Evolutionary conservation across 345 rosid species (phyloP), one percentile per base, ranked within the genome.

Genomic region (Euphorbia lathyris): DNA sequence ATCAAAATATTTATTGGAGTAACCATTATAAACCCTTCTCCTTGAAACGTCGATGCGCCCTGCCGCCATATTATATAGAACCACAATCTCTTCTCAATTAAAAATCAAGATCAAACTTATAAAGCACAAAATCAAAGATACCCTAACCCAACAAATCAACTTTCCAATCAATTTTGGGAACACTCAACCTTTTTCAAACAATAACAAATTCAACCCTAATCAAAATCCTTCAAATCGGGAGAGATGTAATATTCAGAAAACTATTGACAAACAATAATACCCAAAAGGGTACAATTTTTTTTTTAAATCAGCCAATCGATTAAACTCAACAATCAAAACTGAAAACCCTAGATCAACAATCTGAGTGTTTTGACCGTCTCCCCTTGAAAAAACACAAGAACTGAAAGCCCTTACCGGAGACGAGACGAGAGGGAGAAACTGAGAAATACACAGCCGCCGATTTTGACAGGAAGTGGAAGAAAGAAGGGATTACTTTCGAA

Each of bases 31-130:
- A 75, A 67, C 84, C 67, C 81, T 73, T 67, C 86, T 83, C 74
- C 84, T 83, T 19, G 82, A 83, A 38, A 88, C 86, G 66, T 72
- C 81, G 20, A 80, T 59, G 34, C 88, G 86, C 73, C 96, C 91
- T 86, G 93, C 83, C 75, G 91, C 93, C 96, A 90, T 90, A 73
- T 85, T 69, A 67, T 85, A 76, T 5, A 79, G 80, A 83, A 79
- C 91, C 85, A 80, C 79, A 83, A 68, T 79, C 78, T 69, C 87
- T 77, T 66, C 77, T 72, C 74, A 80, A 82, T 78, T 52, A 85
- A 83, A 74, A 77, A 65, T 17, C 59, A 72, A 42, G 4, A 27
- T 42, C 56, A n/a, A 64, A 45, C 30, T 22, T 14, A 47, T 47
- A 65, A 65, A 65, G 38, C 40, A 65, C 3, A 26, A 32, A 65